Base-by-base conservation (phyloP, 2,329 filamentous ascomycete species). In the Cadophora luteo-olivacea region DNA sequence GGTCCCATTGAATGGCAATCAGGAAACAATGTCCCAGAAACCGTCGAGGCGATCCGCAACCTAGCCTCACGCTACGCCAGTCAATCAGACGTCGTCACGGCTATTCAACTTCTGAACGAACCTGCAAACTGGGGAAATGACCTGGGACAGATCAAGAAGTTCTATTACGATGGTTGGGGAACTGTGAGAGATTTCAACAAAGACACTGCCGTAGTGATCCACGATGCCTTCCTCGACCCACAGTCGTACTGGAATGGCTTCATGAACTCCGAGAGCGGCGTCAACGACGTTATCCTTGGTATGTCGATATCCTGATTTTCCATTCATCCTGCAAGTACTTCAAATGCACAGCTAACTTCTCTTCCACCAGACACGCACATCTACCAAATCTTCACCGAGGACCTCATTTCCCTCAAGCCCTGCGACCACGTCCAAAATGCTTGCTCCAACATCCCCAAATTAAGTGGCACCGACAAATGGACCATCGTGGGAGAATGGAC, bases 161-260 rank as follows among this genome's bases (percentile, higher is more conserved):
- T 79, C 69, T 80, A 87, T 74, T 83, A 86, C 61, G 83, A 89
- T 67, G 84, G 84, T 2, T 89, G 82, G 77, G 81, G 79, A 16
- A 79, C 76, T 38, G 76, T 85, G 66, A 82, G 83, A 36, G 78
- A 82, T 51, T 74, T 79, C 7, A 84, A 82, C 4, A 83, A 81
- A 2, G 75, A 81, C 32, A 82, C 81, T 1, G 78, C 83, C 12
- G 83, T 91, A 22, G 81, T 89, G 29, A 81, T 92, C 55, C 84
- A 87, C 63, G 87, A 89, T 70, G 86, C 84, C 8, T 89, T 89
- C 78, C 77, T 82, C 45, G 77, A 82, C 4, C 81, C 85, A 1
- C 82, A 80, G 48, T 81, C 81, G 7, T 77, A 75, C 32, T 92
- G 88, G 87, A 91, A 91, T 74, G 86, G 84, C 2, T 89, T 87